Base-by-base conservation (phyloP, 2,329 filamentous ascomycete species). In the Calonectria fujianensis region DNA sequence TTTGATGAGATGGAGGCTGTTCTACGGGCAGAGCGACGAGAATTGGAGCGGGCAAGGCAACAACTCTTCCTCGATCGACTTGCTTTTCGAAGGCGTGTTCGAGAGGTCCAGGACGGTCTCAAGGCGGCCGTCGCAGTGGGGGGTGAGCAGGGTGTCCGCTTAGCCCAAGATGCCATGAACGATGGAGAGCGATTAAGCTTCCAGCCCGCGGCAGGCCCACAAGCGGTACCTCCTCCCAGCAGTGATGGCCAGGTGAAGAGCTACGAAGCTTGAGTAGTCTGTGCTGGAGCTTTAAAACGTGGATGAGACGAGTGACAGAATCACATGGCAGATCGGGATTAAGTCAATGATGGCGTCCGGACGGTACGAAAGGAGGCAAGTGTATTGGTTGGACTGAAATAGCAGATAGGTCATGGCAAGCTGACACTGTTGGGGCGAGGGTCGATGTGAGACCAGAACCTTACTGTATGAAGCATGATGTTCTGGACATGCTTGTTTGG, bases 1-100 rank as follows among this genome's bases (percentile, higher is more conserved):
- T 99, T 99, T 86, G 94, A 95, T 81, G 97, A 99, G 85, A 96
- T 99, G 91, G 97, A 99, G 86, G 91, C 94, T 24, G 93, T 98
- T 57, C 89, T 99, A 66, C 94, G 97, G 80, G 95, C 96, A 8
- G 97, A 99, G 87, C 93, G 96, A 74, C 92, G 96, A 74, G 97
- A 99, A 85, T 90, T 99, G 29, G 97, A 99, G 85, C 92, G 96
- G 72, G 95, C 95, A 51, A 93, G 96, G 37, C 96, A 98, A 84
- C 95, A 98, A 84, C 90, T 99, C 24, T 98, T 98, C 89, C 88
- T 98, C 48, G 97, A 99, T 84, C 92, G 97, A 31, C 89, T 99
- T 66, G 91, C 94, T 2, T 98, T 98, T 88, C 96, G 97, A 88
- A 94, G 94, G 85, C 92, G 96, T 69, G 94, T 98, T 32, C 91